Percentiles rank a stretch among this genome's conserved stretches.
Conservation (phyloP, 495 filamentous ascomycete species). For the Xylaria castorea region DNA sequence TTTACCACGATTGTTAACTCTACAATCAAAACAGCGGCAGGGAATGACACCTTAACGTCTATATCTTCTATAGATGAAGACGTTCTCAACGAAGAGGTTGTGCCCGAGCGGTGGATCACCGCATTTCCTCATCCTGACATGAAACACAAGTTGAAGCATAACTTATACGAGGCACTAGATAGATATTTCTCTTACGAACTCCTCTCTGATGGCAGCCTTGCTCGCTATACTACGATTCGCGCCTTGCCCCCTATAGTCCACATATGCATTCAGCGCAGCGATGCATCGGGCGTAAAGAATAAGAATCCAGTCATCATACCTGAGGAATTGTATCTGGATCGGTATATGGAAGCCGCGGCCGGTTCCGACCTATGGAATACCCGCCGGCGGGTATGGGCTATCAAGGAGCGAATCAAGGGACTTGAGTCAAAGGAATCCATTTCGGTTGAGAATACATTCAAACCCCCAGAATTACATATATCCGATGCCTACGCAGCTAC, state of each 20-base stretch:
- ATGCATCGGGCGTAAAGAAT: slow-evolving; percentile 71
- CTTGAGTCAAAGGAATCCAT: slow-evolving; percentile 52
- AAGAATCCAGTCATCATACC: slow-evolving; percentile 76
- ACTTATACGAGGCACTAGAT: slow-evolving; percentile 85
- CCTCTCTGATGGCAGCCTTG: slow-evolving; percentile 65
- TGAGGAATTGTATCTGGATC: slow-evolving; percentile 83
- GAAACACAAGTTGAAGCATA: slow-evolving; percentile 48
- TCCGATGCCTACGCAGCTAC: slow-evolving; percentile 6
- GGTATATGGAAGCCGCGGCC: slow-evolving; percentile 76
- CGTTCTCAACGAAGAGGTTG: slow-evolving; percentile 42
- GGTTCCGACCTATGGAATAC: slow-evolving; percentile 62
- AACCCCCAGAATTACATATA: background rate
- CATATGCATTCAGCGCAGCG: slow-evolving; percentile 84
- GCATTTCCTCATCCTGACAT: slow-evolving; percentile 45
- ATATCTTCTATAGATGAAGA: slow-evolving; percentile 31
- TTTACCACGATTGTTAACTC: slow-evolving; percentile 55
- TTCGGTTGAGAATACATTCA: slow-evolving; percentile 12
- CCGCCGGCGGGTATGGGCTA: slow-evolving; percentile 75
- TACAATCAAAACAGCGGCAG: slow-evolving; percentile 43
- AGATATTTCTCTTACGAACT: slow-evolving; percentile 81
- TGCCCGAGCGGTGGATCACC: slow-evolving; percentile 48
- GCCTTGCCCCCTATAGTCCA: slow-evolving; percentile 83
- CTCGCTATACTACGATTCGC: slow-evolving; percentile 78
- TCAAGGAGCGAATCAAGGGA: slow-evolving; percentile 67
- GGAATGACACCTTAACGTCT: background rate